Conservation (phyloP, 768 basidiomycete species). For the Megacollybia marginata region DNA sequence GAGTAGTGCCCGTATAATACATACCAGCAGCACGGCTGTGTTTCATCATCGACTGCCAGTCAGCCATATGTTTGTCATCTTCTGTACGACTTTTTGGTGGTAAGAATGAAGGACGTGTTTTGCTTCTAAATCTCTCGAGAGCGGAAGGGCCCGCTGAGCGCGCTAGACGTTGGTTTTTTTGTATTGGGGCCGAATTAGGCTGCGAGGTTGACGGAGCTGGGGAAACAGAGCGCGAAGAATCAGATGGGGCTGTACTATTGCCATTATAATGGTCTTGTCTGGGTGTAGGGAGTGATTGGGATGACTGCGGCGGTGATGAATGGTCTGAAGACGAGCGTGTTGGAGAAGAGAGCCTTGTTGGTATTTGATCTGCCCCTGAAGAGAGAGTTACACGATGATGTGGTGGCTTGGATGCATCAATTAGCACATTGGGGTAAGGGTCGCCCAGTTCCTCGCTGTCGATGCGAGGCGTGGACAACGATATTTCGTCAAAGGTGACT, state of each 20-base stretch:
- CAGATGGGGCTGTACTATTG: slow-evolving; percentile 3
- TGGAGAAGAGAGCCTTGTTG: not conserved
- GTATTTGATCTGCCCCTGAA: slow-evolving; percentile 3
- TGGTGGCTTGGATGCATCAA: slow-evolving; percentile 32
- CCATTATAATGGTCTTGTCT: not conserved
- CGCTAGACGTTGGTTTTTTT: slow-evolving; percentile 34
- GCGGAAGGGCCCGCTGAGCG: slow-evolving; percentile 60
- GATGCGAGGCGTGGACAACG: slow-evolving; percentile 10
- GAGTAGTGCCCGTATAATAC: slow-evolving; percentile 10
- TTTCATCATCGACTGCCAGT: slow-evolving; percentile 88
- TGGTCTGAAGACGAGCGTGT: not conserved
- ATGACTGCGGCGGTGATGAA: slow-evolving; percentile 4
- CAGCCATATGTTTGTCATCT: slow-evolving; percentile 76
- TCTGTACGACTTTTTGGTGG: slow-evolving; percentile 76
- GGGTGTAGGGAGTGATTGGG: not conserved
- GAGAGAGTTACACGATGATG: slow-evolving; percentile 20
- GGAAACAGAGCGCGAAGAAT: slow-evolving; percentile 20
- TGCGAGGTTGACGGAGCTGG: slow-evolving; percentile 18
- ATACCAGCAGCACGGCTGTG: slow-evolving; percentile 67
- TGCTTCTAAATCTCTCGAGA: slow-evolving; percentile 75
- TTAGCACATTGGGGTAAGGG: slow-evolving; percentile 35
- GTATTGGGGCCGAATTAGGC: slow-evolving; percentile 11
- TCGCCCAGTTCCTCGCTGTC: not conserved
- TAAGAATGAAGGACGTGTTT: slow-evolving; percentile 77
- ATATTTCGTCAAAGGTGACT: slow-evolving; percentile 14